Evolutionary conservation across 2,329 filamentous ascomycete species (phyloP), one percentile per base, ranked within the genome.

Genomic region (Penicillium italicum): DNA sequence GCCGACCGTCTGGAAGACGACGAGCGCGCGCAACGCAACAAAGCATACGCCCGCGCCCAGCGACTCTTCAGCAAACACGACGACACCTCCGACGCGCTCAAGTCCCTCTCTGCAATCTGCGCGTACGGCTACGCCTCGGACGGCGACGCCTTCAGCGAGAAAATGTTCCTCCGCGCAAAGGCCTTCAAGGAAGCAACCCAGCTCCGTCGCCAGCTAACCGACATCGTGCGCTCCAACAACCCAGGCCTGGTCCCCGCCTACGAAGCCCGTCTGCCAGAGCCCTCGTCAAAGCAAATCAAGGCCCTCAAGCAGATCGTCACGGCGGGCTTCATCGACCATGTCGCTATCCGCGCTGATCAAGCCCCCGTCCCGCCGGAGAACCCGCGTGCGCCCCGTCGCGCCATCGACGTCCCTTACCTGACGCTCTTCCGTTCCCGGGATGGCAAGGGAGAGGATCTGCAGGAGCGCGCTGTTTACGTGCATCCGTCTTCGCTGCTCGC

Each of bases 311-410:
- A 97, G 69, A 95, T 97, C 76, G 86, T 90, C 22, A 90, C 93
- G 0, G 88, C 91, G 0, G 94, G 93, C 1, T 97, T 97, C 76
- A 85, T 97, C 67, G 94, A 99, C 73, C 89, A 97, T 64, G 83
- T 99, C 38, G 94, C 94, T 43, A 91, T 97, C 64, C 89, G 94
- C 57, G 90, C 90, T 4, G 93, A 99, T 72, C 79, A 91, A n/a
- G 82, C 90, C 0, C 90, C 91, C 0, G 82, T 81, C 12, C 89
- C 90, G 0, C 86, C 87, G 0, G 85, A 87, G 58, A 75, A 82
- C 50, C 75, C 79, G 43, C 81, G 87, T 18, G 90, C 89, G 59
- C 90, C 92, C 0, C 85, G 85, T 48, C 85, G 91, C n/a, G 89
- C 92, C 1, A 95, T 94, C 61, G 91, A 97, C 64, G 89, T 97